Percentiles rank a stretch among this genome's conserved stretches.
Conservation (phyloP, 2,329 filamentous ascomycete species). For the Trichoderma koningiopsis region DNA sequence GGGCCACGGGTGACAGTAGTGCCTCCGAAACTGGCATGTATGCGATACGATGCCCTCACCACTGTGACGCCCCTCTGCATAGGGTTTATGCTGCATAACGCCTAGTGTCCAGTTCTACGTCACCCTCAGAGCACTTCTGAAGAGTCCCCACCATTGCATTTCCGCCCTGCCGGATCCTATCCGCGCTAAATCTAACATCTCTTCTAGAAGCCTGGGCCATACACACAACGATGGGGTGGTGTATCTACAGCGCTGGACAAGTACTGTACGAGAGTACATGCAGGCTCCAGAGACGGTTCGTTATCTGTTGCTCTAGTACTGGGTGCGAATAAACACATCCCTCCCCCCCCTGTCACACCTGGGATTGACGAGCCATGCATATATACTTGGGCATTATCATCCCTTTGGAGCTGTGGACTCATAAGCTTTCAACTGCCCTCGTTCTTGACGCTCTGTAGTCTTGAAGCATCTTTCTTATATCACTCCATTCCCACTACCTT, state of each 20-base stretch:
- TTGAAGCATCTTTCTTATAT: neutral
- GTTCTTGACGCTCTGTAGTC: neutral
- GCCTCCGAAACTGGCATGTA: neutral
- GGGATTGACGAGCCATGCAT: neutral
- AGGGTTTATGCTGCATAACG: neutral
- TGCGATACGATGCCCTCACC: neutral
- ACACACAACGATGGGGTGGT: neutral
- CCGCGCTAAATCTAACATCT: constrained; percentile 16
- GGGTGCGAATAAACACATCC: constrained; percentile 15
- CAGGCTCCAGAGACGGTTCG: neutral
- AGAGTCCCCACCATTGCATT: neutral
- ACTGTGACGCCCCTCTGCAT: constrained; percentile 9
- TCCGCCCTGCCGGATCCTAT: constrained; percentile 23
- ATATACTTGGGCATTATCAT: constrained; percentile 3
- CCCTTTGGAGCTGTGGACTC: neutral
- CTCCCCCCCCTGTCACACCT: neutral
- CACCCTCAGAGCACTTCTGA: constrained; percentile 16
- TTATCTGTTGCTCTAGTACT: neutral
- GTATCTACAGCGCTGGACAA: neutral
- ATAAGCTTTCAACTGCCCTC: constrained; percentile 11
- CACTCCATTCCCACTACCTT: neutral
- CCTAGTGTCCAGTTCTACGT: constrained; percentile 12
- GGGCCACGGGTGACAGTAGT: neutral
- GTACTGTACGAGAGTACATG: constrained; percentile 8
- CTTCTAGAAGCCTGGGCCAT: constrained; percentile 25